phyloP scores from a whole-genome alignment of 164 flowering plant species.

The Nymphaea colorata region DNA sequence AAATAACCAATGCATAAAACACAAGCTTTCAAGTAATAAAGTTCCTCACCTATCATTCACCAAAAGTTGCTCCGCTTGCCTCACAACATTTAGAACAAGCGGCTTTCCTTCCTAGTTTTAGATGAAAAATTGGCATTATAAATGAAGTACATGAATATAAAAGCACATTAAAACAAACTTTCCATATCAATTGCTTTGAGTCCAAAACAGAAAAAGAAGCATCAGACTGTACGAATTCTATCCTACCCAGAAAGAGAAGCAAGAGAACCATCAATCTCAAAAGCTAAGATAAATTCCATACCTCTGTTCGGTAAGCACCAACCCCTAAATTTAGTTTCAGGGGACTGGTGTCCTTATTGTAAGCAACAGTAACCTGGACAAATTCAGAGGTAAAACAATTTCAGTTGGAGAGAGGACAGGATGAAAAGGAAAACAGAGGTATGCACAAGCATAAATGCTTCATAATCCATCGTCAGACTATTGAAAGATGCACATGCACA shows the following conservation, averaged over 20 bases:
- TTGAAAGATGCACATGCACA: no score
- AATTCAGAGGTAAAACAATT: neutral
- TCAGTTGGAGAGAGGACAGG: no score
- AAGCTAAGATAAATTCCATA: constrained; percentile 8
- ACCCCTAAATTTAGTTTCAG: constrained; percentile 91
- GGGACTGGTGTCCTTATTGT: constrained; percentile 90
- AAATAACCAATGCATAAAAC: neutral
- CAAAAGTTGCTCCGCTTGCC: constrained; percentile 65
- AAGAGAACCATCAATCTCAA: no score
- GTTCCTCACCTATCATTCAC: constrained; percentile 45
- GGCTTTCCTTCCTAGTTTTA: constrained; percentile 85
- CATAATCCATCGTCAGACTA: no score
- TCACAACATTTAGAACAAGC: constrained; percentile 85
- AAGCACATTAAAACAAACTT: no score
- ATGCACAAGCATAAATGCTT: no score
- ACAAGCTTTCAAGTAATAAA: neutral
- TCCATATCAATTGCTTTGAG: no score
- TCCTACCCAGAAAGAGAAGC: no score
- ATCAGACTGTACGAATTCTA: no score
- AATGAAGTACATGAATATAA: neutral
- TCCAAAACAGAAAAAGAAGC: no score
- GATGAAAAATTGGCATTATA: neutral
- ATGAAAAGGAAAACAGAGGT: no score
- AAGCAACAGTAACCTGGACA: constrained; percentile 87
- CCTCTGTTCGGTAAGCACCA: constrained; percentile 99